A percentile compares a stretch with the other conserved stretches of the same genome.
These are phyloP conservation scores for Adansonia grandidieri DNA, from an alignment of 441 rosid species.

Conservation along the genomic window DNA sequence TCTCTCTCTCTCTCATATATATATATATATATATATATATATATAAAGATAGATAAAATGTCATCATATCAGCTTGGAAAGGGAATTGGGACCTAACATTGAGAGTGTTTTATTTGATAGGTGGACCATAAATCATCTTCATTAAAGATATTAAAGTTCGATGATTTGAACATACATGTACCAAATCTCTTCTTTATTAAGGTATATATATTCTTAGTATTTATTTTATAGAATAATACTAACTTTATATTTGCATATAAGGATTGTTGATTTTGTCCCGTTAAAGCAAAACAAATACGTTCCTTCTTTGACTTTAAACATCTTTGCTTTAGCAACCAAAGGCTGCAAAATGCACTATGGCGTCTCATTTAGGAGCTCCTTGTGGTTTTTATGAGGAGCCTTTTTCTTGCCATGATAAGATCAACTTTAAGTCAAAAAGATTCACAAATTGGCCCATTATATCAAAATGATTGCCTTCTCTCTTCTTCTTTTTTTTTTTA, in stretches of 20 bases:
- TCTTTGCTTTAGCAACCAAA: not conserved
- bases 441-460: constrained; percentile 15
- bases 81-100: constrained; percentile 13
- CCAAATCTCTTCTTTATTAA: not conserved
- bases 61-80: constrained; percentile 19
- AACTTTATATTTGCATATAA: not conserved
- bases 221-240: not conserved
- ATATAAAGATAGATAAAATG: constrained; percentile 15
- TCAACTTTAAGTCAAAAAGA: constrained; percentile 10
- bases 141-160: not conserved
- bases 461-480: constrained; percentile 18
- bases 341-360: not conserved
- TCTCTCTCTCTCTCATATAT: too few relatives aligned
- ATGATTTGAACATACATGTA: not conserved
- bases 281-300: constrained; percentile 9
- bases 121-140: not conserved
- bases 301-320: not conserved
- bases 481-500: not conserved
- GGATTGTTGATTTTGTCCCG: not conserved
- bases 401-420: not conserved
- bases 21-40: not conserved
- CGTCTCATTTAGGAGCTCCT: not conserved
- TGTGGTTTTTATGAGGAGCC: not conserved
- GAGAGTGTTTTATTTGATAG: constrained; percentile 5
- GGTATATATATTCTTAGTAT: not conserved